Conservation (phyloP, 2,329 filamentous ascomycete genomes). For the Pestalotiopsis sp. region DNA sequence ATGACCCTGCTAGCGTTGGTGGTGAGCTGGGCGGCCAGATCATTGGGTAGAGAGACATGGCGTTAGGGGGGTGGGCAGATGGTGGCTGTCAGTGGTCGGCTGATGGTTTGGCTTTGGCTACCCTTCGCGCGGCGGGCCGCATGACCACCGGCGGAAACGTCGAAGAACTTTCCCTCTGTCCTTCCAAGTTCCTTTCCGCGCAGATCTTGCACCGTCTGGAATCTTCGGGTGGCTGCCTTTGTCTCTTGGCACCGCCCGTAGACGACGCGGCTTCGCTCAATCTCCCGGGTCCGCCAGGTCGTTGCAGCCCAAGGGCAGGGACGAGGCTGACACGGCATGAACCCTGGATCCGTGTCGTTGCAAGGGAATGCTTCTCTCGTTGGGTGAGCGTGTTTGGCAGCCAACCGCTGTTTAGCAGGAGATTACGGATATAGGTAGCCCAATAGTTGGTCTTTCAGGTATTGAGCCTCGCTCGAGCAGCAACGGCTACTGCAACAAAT, state of each 20-base stretch:
- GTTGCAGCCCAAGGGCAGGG: neutral
- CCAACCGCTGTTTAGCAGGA: conserved; percentile 6
- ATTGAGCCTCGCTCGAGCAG: neutral
- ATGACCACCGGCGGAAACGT: neutral
- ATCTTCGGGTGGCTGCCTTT: neutral
- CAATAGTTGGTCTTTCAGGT: neutral
- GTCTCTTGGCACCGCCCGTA: neutral
- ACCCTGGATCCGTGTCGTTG: conserved; percentile 5
- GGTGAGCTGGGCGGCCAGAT: conserved; percentile 14
- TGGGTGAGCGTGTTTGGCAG: conserved; percentile 16
- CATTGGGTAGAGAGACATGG: conserved; percentile 3
- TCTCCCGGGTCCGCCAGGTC: neutral
- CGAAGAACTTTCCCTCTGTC: neutral
- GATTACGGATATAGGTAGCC: neutral
- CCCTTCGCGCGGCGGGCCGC: neutral
- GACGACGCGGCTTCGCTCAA: neutral
- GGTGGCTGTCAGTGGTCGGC: conserved; percentile 7
- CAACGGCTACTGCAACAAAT: neutral
- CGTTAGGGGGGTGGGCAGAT: neutral
- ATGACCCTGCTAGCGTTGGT: neutral
- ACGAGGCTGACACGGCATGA: conserved; percentile 13
- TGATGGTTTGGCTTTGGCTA: conserved; percentile 7
- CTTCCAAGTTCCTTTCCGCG: neutral
- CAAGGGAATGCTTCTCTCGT: conserved; percentile 16
- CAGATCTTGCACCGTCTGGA: conserved; percentile 8